A percentile compares a stretch with the other conserved stretches of the same genome.
Evolutionary conservation across 2,329 filamentous ascomycete species (phyloP).

Genomic region (Trichoderma brevicompactum): DNA sequence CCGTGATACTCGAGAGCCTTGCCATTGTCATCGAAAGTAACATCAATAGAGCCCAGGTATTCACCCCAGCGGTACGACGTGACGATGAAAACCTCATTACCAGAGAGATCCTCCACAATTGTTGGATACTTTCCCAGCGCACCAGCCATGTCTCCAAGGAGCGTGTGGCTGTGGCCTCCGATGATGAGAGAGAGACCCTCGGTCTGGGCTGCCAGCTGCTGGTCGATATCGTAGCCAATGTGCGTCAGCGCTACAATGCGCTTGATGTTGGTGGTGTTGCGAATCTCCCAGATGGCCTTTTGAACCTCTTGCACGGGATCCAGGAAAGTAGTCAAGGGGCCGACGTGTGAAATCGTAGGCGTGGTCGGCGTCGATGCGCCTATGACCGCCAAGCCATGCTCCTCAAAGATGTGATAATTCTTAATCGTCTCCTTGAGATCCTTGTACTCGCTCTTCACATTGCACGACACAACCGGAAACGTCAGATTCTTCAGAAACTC

Average conservation of each 20-base stretch:
- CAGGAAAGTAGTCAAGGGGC: constrained; percentile 60
- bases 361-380: constrained; percentile 67
- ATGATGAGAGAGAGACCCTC: constrained; percentile 71
- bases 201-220: constrained; percentile 62
- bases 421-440: constrained; percentile 66
- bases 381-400: constrained; percentile 65
- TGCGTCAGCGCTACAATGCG: constrained; percentile 70
- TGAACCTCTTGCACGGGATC: constrained; percentile 63
- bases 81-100: constrained; percentile 70
- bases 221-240: constrained; percentile 68
- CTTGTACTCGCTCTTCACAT: constrained; percentile 63
- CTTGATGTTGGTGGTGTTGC: constrained; percentile 63
- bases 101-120: constrained; percentile 62
- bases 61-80: constrained; percentile 71
- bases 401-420: constrained; percentile 66
- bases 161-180: constrained; percentile 64
- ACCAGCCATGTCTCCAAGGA: constrained; percentile 62
- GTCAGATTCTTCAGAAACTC: constrained; percentile 66
- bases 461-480: constrained; percentile 67
- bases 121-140: constrained; percentile 67
- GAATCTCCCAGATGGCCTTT: constrained; percentile 64
- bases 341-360: constrained; percentile 61
- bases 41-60: constrained; percentile 69
- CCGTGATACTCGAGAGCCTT: constrained; percentile 66
- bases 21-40: constrained; percentile 64